Conservation (phyloP, 163 green algal genomes). For the Scenedesmus sp. region DNA sequence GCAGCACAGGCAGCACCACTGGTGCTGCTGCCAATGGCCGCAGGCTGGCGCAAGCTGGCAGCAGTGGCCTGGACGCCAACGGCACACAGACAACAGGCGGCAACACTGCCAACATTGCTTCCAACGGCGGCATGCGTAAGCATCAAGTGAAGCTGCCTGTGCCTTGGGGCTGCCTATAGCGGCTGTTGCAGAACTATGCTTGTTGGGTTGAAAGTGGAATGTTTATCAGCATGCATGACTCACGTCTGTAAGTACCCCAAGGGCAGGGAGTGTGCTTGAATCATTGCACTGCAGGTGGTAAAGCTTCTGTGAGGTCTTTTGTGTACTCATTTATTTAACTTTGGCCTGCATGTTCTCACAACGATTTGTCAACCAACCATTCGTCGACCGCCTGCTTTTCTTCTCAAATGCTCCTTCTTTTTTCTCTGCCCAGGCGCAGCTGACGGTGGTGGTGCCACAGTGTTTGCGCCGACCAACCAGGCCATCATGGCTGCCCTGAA, state of each 20-base stretch:
- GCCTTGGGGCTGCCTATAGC: not conserved
- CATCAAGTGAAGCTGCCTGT: no score
- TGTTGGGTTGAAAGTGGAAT: not conserved
- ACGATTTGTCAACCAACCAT: no score
- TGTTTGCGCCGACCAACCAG: conserved; percentile 7
- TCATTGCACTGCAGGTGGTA: no score
- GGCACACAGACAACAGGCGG: not conserved
- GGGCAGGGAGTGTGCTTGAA: no score
- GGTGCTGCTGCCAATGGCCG: not conserved
- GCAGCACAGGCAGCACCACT: not conserved
- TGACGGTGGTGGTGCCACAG: not conserved
- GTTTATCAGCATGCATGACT: not conserved
- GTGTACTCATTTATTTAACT: no score
- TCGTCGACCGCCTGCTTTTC: no score
- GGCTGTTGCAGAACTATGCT: not conserved
- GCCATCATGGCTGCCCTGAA: not conserved
- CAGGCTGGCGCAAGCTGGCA: not conserved
- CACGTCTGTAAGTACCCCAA: no score
- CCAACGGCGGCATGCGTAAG: no score
- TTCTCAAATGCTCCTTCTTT: no score
- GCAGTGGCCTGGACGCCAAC: no score
- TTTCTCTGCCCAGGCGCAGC: not conserved
- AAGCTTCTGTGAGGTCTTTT: no score
- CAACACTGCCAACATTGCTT: not conserved
- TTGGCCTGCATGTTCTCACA: no score